Conservation (phyloP, 2,329 filamentous ascomycete species). For the Arthrocladium fulminans region DNA sequence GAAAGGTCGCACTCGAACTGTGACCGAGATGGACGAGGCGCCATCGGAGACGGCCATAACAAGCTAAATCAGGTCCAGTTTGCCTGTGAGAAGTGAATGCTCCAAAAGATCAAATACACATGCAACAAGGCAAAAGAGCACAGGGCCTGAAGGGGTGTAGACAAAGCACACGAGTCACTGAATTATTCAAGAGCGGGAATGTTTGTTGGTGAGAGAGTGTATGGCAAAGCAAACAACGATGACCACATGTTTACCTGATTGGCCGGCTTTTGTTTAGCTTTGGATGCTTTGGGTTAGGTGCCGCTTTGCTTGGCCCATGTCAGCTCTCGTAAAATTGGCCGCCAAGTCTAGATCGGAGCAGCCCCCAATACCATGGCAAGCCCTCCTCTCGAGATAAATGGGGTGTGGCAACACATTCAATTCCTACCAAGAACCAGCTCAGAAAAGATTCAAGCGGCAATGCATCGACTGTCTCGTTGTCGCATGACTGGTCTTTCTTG, state of each 20-base stretch:
- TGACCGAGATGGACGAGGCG: conserved; percentile 43
- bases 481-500: too few species aligned
- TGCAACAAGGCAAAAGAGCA: neutral
- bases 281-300: neutral
- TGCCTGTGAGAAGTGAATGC: neutral
- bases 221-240: neutral
- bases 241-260: conserved; percentile 3
- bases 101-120: neutral
- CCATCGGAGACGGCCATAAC: conserved; percentile 28
- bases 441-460: too few species aligned
- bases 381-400: too few species aligned
- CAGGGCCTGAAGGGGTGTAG: neutral
- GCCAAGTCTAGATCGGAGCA: too few species aligned
- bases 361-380: too few species aligned
- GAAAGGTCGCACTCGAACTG: conserved; percentile 56
- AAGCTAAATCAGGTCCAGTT: neutral
- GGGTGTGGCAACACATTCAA: too few species aligned
- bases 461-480: too few species aligned
- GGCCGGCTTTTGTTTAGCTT: conserved; percentile 1
- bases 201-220: too few species aligned
- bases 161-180: neutral
- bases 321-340: neutral
- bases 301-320: neutral
- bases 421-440: too few species aligned
- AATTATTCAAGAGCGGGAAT: neutral